phyloP scores from a whole-genome alignment of 2,329 filamentous ascomycete species.

The Verticillium longisporum region DNA sequence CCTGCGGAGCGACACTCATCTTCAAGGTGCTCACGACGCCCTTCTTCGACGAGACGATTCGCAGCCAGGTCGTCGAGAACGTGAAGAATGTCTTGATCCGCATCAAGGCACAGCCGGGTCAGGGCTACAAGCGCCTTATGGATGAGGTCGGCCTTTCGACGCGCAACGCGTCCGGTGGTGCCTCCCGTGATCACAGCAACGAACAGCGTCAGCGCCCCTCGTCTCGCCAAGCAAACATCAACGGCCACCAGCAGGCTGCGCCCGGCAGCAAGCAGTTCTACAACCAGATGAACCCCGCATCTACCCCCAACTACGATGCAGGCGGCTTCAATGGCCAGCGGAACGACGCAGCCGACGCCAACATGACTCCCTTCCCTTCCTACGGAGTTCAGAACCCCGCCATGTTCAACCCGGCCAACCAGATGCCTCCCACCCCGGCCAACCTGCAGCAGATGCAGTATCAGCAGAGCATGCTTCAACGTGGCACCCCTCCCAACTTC shows the following conservation, averaged over 20 bases:
- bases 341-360: conserved; percentile 44
- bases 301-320: conserved; percentile 39
- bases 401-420: conserved; percentile 42
- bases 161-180: conserved; percentile 36
- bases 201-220: conserved; percentile 49
- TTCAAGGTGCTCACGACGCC: conserved; percentile 98
- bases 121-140: conserved; percentile 98
- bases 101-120: conserved; percentile 87
- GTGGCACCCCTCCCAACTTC: conserved; percentile 46
- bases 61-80: conserved; percentile 81
- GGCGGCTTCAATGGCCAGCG: conserved; percentile 41
- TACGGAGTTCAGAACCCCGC: conserved; percentile 41
- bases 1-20: conserved; percentile 89
- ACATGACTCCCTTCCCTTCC: conserved; percentile 40
- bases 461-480: conserved; percentile 50
- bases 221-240: conserved; percentile 45
- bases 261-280: conserved; percentile 42
- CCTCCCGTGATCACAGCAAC: conserved; percentile 36
- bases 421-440: conserved; percentile 36
- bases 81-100: conserved; percentile 82
- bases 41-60: conserved; percentile 90
- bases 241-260: conserved; percentile 26
- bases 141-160: conserved; percentile 91
- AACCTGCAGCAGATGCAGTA: conserved; percentile 51
- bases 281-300: conserved; percentile 37